Evolutionary conservation across 1,139 yeast genomes (phyloP).

Genomic region (Geotrichum macrosporum): DNA sequence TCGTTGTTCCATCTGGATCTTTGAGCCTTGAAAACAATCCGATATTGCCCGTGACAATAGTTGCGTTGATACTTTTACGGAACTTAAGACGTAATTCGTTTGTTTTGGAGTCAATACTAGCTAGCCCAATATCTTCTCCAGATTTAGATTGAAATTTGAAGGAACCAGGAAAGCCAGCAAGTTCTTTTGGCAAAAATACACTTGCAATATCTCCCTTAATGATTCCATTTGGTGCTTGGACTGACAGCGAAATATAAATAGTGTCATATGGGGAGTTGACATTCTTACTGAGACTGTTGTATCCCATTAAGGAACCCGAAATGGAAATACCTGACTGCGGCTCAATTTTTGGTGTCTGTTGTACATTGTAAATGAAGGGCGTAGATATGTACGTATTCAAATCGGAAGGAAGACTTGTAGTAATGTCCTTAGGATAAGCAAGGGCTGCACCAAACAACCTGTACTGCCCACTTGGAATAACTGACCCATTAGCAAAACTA

Average conservation of each 20-base stretch:
- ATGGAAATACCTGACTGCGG: not conserved
- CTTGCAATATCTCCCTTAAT: constrained; percentile 13
- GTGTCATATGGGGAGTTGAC: constrained; percentile 14
- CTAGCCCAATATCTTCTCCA: constrained; percentile 13
- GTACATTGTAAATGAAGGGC: constrained; percentile 1
- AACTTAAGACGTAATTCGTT: constrained; percentile 9
- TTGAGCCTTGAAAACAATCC: constrained; percentile 9
- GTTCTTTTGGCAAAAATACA: constrained; percentile 10
- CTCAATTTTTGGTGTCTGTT: not conserved
- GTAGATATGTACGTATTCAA: constrained; percentile 9
- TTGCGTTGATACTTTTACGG: not conserved
- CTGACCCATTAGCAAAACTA: constrained; percentile 13
- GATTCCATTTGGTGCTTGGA: constrained; percentile 10
- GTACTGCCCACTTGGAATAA: constrained; percentile 10
- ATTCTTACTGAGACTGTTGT: constrained; percentile 8
- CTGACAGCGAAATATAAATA: constrained; percentile 6
- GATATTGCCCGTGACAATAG: constrained; percentile 2
- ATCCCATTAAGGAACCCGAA: constrained; percentile 7
- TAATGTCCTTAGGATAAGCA: constrained; percentile 15
- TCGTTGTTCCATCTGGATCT: constrained; percentile 1
- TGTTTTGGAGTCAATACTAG: constrained; percentile 4
- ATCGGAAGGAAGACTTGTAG: constrained; percentile 10
- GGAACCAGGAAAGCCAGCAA: constrained; percentile 8
- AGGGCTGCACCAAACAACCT: constrained; percentile 16
- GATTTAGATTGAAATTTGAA: constrained; percentile 10